A percentile compares a stretch with the other conserved stretches of the same genome.
phyloP scores from a whole-genome alignment of 306 rosid species.

The Senna siamea region DNA sequence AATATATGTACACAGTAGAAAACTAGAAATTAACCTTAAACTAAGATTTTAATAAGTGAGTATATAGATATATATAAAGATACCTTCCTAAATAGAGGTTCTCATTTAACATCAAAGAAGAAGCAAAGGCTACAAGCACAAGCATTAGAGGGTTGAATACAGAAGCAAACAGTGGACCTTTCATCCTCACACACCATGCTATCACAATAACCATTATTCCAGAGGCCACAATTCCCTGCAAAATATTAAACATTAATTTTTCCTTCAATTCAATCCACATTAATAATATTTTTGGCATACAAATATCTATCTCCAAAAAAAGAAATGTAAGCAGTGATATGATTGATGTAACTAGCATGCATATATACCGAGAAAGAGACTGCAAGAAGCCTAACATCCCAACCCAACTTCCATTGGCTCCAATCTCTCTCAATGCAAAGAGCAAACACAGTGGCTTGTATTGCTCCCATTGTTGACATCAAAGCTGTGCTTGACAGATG shows the following conservation, averaged over 20 bases:
- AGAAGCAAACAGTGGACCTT: constrained; percentile 41
- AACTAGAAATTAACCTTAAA: no score
- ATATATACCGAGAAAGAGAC: constrained; percentile 33
- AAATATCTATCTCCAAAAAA: no score
- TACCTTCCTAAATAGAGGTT: constrained; percentile 39
- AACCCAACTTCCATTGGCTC: constrained; percentile 30
- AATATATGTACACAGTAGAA: no score
- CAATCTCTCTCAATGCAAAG: constrained; percentile 35
- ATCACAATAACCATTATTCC: constrained; percentile 21
- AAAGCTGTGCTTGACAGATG: constrained; percentile 45
- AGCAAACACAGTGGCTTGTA: constrained; percentile 31
- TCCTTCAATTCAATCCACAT: neutral
- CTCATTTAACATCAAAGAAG: constrained; percentile 38
- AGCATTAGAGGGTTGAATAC: constrained; percentile 41
- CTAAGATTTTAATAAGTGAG: no score
- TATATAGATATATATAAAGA: no score
- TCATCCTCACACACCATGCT: constrained; percentile 43
- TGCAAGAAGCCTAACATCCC: constrained; percentile 20
- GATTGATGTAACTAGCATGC: no score
- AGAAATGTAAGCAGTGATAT: no score
- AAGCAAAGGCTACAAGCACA: constrained; percentile 39
- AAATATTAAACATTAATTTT: neutral
- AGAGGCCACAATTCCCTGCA: constrained; percentile 44
- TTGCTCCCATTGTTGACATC: constrained; percentile 39
- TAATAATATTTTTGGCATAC: no score